Percentiles rank a stretch among this genome's conserved stretches.
phyloP scores from a whole-genome alignment of 345 rosid species.

The Lepidium africanum region DNA sequence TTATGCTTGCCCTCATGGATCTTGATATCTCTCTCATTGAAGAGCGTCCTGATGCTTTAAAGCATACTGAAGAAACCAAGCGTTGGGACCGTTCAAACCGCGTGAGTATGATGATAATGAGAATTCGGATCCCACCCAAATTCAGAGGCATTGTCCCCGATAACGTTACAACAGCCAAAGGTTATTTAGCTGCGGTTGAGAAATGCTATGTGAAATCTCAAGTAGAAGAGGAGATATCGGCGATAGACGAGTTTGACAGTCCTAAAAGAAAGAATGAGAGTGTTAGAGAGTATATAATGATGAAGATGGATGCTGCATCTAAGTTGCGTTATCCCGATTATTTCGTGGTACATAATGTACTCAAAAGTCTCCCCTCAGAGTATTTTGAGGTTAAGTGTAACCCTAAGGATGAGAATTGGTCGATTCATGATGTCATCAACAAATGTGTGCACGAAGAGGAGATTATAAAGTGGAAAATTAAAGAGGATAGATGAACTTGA shows the following conservation, averaged over 20 bases:
- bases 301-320: conserved; percentile 4
- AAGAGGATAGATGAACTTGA: not conserved
- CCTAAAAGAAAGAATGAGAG: not conserved
- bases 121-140: not conserved
- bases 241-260: not conserved
- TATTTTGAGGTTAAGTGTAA: not conserved
- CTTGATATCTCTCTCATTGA: not conserved
- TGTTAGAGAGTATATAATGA: conserved; percentile 17
- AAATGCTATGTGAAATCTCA: not conserved
- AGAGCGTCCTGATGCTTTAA: not conserved
- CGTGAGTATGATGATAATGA: conserved; percentile 9
- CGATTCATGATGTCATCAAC: conserved; percentile 16
- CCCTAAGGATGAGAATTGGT: not conserved
- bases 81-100: conserved; percentile 17
- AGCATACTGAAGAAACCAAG: not conserved
- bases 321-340: not conserved
- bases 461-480: not conserved
- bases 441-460: not conserved
- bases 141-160: conserved; percentile 7
- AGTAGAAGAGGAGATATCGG: no score
- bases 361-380: conserved; percentile 9
- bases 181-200: conserved; percentile 1
- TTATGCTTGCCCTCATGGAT: conserved; percentile 18
- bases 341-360: not conserved
- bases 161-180: conserved; percentile 8